These are phyloP conservation scores for Ustilago xerochloae DNA, from an alignment of 1,284 basidiomycete species.

Conservation along the genomic window DNA sequence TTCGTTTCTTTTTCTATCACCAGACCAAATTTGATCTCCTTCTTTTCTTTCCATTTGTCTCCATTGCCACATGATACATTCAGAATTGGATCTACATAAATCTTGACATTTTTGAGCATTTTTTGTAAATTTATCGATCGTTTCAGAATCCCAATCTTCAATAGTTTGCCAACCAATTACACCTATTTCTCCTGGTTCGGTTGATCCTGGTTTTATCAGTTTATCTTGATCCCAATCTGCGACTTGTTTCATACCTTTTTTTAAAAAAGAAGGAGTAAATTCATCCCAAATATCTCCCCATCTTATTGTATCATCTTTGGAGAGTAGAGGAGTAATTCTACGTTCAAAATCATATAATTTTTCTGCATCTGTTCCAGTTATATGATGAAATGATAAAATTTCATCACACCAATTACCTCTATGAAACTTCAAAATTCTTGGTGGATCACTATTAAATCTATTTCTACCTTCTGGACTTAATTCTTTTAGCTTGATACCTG, in stretches of 20 bases:
- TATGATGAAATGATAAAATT: slow-evolving; percentile 47
- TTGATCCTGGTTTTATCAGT: neutral
- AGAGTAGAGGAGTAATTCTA: slow-evolving; percentile 19
- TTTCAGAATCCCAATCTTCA: slow-evolving; percentile 35
- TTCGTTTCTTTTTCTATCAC: neutral
- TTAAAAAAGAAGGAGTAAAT: slow-evolving; percentile 24
- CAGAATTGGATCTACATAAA: neutral
- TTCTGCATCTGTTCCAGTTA: slow-evolving; percentile 27
- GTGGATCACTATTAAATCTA: slow-evolving; percentile 37
- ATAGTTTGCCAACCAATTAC: slow-evolving; percentile 33
- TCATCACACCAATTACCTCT: slow-evolving; percentile 30
- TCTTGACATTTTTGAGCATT: slow-evolving; percentile 12
- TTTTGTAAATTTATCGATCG: neutral
- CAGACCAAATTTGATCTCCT: neutral
- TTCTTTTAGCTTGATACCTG: slow-evolving; percentile 3
- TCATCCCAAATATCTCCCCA: slow-evolving; percentile 44
- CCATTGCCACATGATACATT: slow-evolving; percentile 41
- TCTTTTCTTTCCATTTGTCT: neutral
- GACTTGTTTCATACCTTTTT: slow-evolving; percentile 1
- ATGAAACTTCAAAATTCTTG: slow-evolving; percentile 22
- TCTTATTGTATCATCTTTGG: neutral
- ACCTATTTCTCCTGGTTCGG: slow-evolving; percentile 15
- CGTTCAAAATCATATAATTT: slow-evolving; percentile 38
- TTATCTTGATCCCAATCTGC: neutral
- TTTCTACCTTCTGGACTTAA: slow-evolving; percentile 16